Base-by-base conservation (phyloP, 2,329 filamentous ascomycete species). In the Plectosphaerella sp. region DNA sequence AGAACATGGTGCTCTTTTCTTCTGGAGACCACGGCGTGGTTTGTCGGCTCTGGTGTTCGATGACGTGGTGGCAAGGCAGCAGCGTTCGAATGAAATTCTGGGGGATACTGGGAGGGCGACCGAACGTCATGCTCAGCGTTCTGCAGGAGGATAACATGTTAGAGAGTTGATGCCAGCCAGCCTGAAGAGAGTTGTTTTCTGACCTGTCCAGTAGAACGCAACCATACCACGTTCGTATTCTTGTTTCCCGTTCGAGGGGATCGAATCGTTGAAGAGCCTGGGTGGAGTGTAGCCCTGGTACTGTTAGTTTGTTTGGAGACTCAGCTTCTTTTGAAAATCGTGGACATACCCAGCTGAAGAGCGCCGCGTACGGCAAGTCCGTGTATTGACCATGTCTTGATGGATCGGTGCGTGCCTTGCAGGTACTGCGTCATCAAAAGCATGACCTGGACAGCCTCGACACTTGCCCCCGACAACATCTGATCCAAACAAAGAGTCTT, bases 341-440 rank as follows among this genome's bases (percentile, higher is more conserved):
- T 33, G 8, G 8, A 33, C 28, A 3, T 10, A 33, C 79, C 79
- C 2, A 83, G 63, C 28, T 78, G 73, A 24, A 78, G 64, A 0
- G 78, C 78, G 1, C 74, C 72, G 53, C 72, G 76, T 3, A 81
- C 71, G 0, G 77, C 72, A 1, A 82, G 65, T 0, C 79, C 78
- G 54, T 82, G 79, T 0, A 76, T 68, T 0, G 70, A 76, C 78
- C 79, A 83, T 2, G 79, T 74, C 50, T 80, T 72, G 2, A 79
- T 67, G 0, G 78, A 79, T 18, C 72, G 73, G 37, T 79, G 74
- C 0, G 77, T 80, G 2, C 78, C 77, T 57, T 82, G 78, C 0
- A 81, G 66, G 52, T 81, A 82, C 47, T 78, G 75, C 5, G 71
- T 71, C 56, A 74, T 68, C 1, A 82, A 53, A 0, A 82, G 64